Evolutionary conservation across 1,284 basidiomycete genomes (phyloP).

Genomic region (Calocybe gambosa): DNA sequence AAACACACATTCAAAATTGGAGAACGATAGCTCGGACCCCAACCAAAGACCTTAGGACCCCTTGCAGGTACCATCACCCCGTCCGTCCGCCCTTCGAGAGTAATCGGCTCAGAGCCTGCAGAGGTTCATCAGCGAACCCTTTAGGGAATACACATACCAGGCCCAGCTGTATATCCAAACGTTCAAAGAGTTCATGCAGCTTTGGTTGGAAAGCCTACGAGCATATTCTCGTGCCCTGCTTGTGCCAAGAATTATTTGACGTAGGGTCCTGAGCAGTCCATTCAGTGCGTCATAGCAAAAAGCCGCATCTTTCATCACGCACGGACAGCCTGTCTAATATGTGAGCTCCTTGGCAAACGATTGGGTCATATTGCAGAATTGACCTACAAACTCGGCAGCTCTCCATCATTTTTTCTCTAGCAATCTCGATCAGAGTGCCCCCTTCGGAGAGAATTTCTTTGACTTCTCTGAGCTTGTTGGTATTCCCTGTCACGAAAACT

Average conservation of each 20-base stretch:
- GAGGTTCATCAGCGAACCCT: background rate
- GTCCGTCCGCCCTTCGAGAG: slow-evolving; percentile 92
- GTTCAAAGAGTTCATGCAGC: slow-evolving; percentile 91
- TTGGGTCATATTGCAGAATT: background rate
- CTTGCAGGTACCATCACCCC: slow-evolving; percentile 85
- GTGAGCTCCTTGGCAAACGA: background rate
- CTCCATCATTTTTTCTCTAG: slow-evolving; percentile 80
- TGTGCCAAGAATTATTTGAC: slow-evolving; percentile 88
- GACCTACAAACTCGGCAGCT: slow-evolving; percentile 73
- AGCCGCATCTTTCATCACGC: slow-evolving; percentile 96
- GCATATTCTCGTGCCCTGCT: slow-evolving; percentile 78
- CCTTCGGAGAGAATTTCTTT: slow-evolving; percentile 65
- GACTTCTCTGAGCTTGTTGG: slow-evolving; percentile 91
- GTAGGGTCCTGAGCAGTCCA: slow-evolving; percentile 93
- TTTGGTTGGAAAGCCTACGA: slow-evolving; percentile 79
- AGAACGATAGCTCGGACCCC: slow-evolving; percentile 96
- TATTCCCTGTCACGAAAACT: slow-evolving; percentile 95
- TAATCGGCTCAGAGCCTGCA: slow-evolving; percentile 55
- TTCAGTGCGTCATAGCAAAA: slow-evolving; percentile 86
- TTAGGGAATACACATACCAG: slow-evolving; percentile 33
- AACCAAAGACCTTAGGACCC: slow-evolving; percentile 75
- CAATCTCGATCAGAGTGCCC: slow-evolving; percentile 56
- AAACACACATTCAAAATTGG: no score
- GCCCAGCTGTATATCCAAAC: slow-evolving; percentile 89
- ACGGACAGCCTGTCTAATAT: slow-evolving; percentile 64